phyloP scores from a whole-genome alignment of 1,139 yeast species.

The Saccharomyces uvarum region DNA sequence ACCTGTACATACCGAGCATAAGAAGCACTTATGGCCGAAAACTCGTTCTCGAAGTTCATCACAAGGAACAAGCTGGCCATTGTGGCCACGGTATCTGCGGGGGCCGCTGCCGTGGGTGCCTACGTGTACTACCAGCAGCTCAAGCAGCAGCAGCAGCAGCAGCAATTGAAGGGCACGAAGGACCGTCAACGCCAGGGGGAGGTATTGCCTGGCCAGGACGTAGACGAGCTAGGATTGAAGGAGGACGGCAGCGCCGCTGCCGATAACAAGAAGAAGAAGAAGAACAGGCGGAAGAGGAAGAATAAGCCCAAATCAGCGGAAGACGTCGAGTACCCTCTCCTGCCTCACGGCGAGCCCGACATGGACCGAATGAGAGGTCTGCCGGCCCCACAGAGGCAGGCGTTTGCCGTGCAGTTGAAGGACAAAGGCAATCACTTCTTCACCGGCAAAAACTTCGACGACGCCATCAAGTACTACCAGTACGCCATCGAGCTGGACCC shows the following conservation, averaged over 20 bases:
- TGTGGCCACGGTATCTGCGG: slow-evolving; percentile 49
- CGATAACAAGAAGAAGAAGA: slow-evolving; percentile 22
- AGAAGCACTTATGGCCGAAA: neutral
- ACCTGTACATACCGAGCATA: neutral
- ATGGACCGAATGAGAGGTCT: slow-evolving; percentile 43
- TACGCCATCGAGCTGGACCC: slow-evolving; percentile 61
- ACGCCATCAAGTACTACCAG: slow-evolving; percentile 68
- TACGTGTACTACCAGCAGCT: slow-evolving; percentile 40
- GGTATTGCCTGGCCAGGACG: neutral
- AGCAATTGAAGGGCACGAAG: neutral
- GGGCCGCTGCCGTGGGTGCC: slow-evolving; percentile 51
- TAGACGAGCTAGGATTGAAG: slow-evolving; percentile 6
- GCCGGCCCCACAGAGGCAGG: slow-evolving; percentile 39
- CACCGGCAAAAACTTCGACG: slow-evolving; percentile 56
- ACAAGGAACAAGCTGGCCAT: slow-evolving; percentile 40
- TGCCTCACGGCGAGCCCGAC: slow-evolving; percentile 45
- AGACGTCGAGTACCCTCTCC: slow-evolving; percentile 6
- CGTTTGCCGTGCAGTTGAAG: slow-evolving; percentile 69
- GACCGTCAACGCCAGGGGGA: neutral
- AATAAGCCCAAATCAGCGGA: slow-evolving; percentile 36
- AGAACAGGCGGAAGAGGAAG: slow-evolving; percentile 39
- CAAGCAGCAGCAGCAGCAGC: neutral
- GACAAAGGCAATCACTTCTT: slow-evolving; percentile 80
- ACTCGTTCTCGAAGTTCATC: neutral
- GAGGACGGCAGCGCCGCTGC: slow-evolving; percentile 12